Evolutionary conservation across 192 early-diverging fungal genomes (phyloP).

Genomic region (Entomortierella beljakovae): DNA sequence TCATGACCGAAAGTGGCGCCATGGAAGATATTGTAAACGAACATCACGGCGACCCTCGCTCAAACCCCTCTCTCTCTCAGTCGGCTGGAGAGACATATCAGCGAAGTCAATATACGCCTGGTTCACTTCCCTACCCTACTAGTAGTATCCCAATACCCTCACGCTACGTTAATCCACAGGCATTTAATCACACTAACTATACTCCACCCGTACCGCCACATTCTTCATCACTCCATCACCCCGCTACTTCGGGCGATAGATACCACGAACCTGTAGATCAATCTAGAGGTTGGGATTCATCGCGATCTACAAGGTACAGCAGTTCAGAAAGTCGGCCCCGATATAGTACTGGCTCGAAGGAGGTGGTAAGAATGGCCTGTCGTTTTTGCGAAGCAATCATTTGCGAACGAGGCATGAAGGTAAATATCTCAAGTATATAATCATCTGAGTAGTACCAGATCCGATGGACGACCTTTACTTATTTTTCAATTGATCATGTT

Average conservation of each 20-base stretch:
- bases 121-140: background rate
- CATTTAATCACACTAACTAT: conserved; percentile 3
- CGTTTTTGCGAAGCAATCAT: conserved; percentile 71
- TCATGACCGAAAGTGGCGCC: too few species aligned
- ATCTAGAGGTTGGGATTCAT: conserved; percentile 19
- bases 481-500: conserved; percentile 18
- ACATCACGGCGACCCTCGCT: background rate
- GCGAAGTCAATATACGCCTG: background rate
- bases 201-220: background rate
- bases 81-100: background rate
- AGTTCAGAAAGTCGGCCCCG: background rate
- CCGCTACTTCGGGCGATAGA: background rate
- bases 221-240: background rate
- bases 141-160: conserved; percentile 41
- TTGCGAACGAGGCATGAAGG: conserved; percentile 81
- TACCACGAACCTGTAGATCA: conserved; percentile 38
- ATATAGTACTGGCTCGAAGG: conserved; percentile 58
- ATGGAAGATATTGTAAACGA: background rate
- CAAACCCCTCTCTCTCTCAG: background rate
- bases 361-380: conserved; percentile 69
- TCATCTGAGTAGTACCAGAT: too few species aligned
- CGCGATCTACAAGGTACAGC: too few species aligned
- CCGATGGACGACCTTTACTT: background rate
- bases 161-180: conserved; percentile 24
- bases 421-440: conserved; percentile 34